phyloP scores from a whole-genome alignment of 495 filamentous ascomycete species.

The Chaetomium tenue region DNA sequence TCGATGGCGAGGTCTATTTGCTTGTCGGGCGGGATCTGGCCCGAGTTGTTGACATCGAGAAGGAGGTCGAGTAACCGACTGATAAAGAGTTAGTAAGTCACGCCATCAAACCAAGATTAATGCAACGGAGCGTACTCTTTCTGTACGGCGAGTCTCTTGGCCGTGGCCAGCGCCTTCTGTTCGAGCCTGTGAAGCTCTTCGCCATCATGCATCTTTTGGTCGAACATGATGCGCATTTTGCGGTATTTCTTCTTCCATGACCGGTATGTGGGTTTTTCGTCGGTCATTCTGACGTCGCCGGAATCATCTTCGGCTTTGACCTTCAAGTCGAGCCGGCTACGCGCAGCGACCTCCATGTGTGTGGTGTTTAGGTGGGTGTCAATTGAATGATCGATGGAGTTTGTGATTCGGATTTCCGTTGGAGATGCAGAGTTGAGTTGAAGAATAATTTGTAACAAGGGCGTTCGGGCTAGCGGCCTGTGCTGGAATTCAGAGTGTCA shows the following conservation, averaged over 20 bases:
- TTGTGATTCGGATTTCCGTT: neutral
- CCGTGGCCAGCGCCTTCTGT: constrained; percentile 70
- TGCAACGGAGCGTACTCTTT: constrained; percentile 58
- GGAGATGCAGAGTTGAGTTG: neutral
- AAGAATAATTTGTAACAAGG: neutral
- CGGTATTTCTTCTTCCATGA: constrained; percentile 86
- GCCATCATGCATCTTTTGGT: constrained; percentile 74
- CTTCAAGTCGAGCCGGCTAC: constrained; percentile 25
- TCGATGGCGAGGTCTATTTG: constrained; percentile 62
- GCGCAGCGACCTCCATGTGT: constrained; percentile 35
- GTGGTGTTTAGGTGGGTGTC: constrained; percentile 8
- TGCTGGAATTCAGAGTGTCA: neutral
- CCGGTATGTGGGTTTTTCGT: constrained; percentile 42
- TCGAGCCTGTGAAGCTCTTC: constrained; percentile 75
- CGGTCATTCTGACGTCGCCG: constrained; percentile 37
- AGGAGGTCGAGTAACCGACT: constrained; percentile 81
- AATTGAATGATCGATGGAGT: neutral
- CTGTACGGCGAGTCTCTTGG: constrained; percentile 76
- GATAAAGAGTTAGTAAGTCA: neutral
- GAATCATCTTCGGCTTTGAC: constrained; percentile 38
- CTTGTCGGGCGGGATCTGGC: constrained; percentile 68
- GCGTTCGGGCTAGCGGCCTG: constrained; percentile 12
- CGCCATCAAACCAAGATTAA: constrained; percentile 17
- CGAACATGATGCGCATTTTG: constrained; percentile 85
- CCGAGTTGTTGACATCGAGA: constrained; percentile 77